Conservation (phyloP, 805 yeast genomes). For the Ogataea nitratoaversa region DNA sequence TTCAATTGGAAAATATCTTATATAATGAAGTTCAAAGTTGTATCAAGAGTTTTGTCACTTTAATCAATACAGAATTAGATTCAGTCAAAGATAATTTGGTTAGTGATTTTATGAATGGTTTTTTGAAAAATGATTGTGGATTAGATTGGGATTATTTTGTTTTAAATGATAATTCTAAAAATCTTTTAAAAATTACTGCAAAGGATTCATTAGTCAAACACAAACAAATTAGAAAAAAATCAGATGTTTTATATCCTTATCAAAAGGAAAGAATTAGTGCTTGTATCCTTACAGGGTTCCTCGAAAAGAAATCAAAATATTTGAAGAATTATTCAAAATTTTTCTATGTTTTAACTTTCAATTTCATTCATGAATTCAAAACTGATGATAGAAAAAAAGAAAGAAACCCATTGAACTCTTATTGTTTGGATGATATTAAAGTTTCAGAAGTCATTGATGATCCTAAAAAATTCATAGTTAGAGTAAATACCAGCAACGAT, state of each 20-base stretch:
- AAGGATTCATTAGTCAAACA: constrained; percentile 22
- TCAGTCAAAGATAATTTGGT: constrained; percentile 46
- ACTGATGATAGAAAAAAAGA: constrained; percentile 53
- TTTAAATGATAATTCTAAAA: constrained; percentile 36
- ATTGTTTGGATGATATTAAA: constrained; percentile 32
- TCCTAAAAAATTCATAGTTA: constrained; percentile 34
- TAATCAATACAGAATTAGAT: constrained; percentile 48
- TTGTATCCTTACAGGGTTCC: constrained; percentile 54
- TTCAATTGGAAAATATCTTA: constrained; percentile 59
- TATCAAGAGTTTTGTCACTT: constrained; percentile 45
- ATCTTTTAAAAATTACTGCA: constrained; percentile 36
- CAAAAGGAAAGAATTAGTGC: constrained; percentile 47
- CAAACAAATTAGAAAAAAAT: constrained; percentile 42
- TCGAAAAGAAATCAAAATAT: constrained; percentile 59
- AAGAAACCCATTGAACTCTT: constrained; percentile 40
- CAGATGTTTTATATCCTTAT: constrained; percentile 51
- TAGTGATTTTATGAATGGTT: constrained; percentile 48
- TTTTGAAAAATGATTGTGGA: constrained; percentile 52
- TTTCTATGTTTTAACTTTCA: constrained; percentile 65
- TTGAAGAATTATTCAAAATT: constrained; percentile 57
- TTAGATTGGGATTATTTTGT: constrained; percentile 72
- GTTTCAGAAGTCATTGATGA: constrained; percentile 33
- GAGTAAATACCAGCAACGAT: constrained; percentile 29
- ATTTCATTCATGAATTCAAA: constrained; percentile 64
- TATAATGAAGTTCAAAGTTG: constrained; percentile 59